Evolutionary conservation across 495 filamentous ascomycete species (phyloP).

Genomic region (Gamarada debralockiae): DNA sequence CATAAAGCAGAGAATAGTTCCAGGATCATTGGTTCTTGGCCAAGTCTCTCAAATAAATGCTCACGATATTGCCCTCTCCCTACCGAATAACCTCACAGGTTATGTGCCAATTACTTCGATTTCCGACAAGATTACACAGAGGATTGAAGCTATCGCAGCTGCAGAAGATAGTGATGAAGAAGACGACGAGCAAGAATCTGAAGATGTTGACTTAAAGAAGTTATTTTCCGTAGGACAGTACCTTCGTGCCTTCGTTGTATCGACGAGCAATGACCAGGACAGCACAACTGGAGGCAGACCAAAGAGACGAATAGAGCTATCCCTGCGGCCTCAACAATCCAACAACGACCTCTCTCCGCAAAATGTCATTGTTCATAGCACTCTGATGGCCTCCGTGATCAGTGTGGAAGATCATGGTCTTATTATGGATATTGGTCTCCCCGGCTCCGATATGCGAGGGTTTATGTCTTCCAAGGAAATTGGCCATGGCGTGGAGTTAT

Average conservation of each 20-base stretch:
- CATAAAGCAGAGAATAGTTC: slow-evolving; percentile 61
- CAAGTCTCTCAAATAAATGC: slow-evolving; percentile 78
- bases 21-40: slow-evolving; percentile 82
- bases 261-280: slow-evolving; percentile 57
- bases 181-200: slow-evolving; percentile 46
- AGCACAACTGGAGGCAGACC: slow-evolving; percentile 46
- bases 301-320: slow-evolving; percentile 80
- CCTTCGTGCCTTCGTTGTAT: slow-evolving; percentile 77
- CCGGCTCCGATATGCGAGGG: slow-evolving; percentile 61
- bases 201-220: slow-evolving; percentile 53
- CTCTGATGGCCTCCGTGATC: slow-evolving; percentile 79
- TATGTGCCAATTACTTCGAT: slow-evolving; percentile 88
- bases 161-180: slow-evolving; percentile 41
- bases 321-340: slow-evolving; percentile 67
- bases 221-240: slow-evolving; percentile 86
- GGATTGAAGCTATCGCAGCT: slow-evolving; percentile 59
- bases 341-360: slow-evolving; percentile 69
- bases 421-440: slow-evolving; percentile 85
- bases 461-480: slow-evolving; percentile 91
- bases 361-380: slow-evolving; percentile 65
- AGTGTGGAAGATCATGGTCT: slow-evolving; percentile 95
- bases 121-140: slow-evolving; percentile 66
- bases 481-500: slow-evolving; percentile 50
- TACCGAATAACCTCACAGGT: slow-evolving; percentile 90
- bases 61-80: slow-evolving; percentile 70